Evolutionary conservation across 305 asterid genomes (phyloP), one percentile per base, ranked within the genome.

Genomic region (Salvia sclarea): DNA sequence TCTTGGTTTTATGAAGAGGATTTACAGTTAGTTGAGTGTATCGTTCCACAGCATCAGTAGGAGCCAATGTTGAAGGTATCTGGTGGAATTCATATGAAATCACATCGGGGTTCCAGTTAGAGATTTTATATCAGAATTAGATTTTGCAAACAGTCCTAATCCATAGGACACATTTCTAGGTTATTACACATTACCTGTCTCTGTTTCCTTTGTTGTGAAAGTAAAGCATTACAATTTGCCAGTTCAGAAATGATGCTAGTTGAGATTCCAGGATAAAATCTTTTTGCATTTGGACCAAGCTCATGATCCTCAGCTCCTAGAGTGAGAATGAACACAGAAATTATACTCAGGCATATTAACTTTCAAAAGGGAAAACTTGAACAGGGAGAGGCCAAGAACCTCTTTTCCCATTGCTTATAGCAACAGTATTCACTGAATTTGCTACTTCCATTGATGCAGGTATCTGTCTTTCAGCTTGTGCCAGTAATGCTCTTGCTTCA

Each of bases 141-240:
- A 67, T 37, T n/a, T 7, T 48, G 56, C 31, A 48, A 58, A 3
- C n/a, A 64, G 65, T 21, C 33, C 12, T 8, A 50, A 10, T 50
- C 33, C 16, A 21, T 21, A 8, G 28, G 28, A 50, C 33, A 21
- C 53, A 14, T 14, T 7, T 6, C 22, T 16, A 16, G 53, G 5
- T 45, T 16, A 1, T 0, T 16, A 21, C 8, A 50, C 31, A 50
- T 77, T 81, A 91, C 99, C 92, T 87, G 93, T 63, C 97, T 79
- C 75, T 74, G 86, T 78, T 94, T 94, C 83, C 99, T 85, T 80
- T 87, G 97, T 73, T 86, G 95, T n/a, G 98, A 94, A 74, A 94
- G 92, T 41, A 63, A 74, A 61, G 91, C 79, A 81, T 94, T 94
- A 69, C 95, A 94, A 30, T 91, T 91, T 0, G 94, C 75, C 64